Percentiles rank a stretch among this genome's conserved stretches.
phyloP scores from a whole-genome alignment of 345 rosid species.

The Erodium maritimum region DNA sequence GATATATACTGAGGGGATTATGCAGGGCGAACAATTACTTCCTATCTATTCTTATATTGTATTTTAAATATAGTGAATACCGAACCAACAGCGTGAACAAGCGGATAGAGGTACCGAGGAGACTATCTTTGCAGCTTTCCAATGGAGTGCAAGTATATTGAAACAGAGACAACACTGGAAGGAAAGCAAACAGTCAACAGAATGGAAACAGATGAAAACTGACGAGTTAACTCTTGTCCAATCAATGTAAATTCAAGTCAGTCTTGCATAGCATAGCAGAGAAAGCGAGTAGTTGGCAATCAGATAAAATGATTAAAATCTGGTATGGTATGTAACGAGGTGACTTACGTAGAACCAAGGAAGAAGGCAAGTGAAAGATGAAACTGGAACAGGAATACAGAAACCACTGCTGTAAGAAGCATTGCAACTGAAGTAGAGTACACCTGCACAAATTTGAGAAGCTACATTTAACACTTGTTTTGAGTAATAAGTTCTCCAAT shows the following conservation, averaged over 20 bases:
- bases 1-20: neutral
- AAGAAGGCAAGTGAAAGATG: conserved; percentile 93
- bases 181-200: conserved; percentile 9
- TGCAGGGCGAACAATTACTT: neutral
- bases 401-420: conserved; percentile 95
- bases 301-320: no score
- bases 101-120: neutral
- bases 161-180: conserved; percentile 80
- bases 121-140: conserved; percentile 54
- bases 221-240: neutral
- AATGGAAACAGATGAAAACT: neutral
- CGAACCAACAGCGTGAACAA: neutral
- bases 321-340: neutral
- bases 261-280: neutral
- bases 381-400: conserved; percentile 82
- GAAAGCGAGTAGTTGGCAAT: neutral
- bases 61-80: neutral
- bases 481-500: no score
- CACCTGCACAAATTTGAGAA: conserved; percentile 38
- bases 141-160: conserved; percentile 55
- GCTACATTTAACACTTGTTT: neutral
- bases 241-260: neutral
- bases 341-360: conserved; percentile 75
- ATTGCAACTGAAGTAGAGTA: conserved; percentile 97
- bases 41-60: neutral